Base-by-base conservation (phyloP, 2,329 filamentous ascomycete genomes). In the Colletotrichum spaethianum region DNA sequence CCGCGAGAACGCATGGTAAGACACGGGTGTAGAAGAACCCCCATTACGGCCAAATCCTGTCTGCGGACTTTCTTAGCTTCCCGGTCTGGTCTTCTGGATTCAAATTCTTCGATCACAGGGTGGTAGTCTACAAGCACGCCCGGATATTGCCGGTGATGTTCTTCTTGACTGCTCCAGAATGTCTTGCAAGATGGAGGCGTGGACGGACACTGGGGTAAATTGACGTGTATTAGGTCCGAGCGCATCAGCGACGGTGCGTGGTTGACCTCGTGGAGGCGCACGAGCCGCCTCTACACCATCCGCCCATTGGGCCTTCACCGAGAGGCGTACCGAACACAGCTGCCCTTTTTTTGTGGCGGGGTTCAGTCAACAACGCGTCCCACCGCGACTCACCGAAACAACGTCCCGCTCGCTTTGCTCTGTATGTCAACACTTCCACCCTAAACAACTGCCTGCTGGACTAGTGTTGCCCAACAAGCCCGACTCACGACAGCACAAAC, bases 311-410 rank as follows among this genome's bases (percentile, higher is more conserved):
- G 0, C 5, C 12, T 26, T 72, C 65, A 72, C 69, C 69, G 53
- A 56, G n/a, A n/a, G 5, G 12, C 31, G 23, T 56, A 56, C 53
- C 31, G 59, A 55, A 20, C 16, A 63, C 44, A 52, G 44, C 23
- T 20, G 12, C 3, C 6, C 42, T 18, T 38, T 61, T 23, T 16
- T 31, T 14, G 44, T n/a, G 42, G 70, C 66, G 70, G 70, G 70
- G 65, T 72, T 56, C 44, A 40, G 26, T 50, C 48, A 31, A 40
- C 46, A 72, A 64, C 66, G 70, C 65, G 70, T 72, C 66, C 55
- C 55, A 61, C 38, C 65, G 65, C 66, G 70, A 46, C 60, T 72
- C 70, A 72, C 60, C 70, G 70, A 61, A 72, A 53, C 40, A 56
- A 56, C 59, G 4, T 42, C 40, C 46, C 57, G 14, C n/a, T 44